Conservation (phyloP, 108 stramenopile genomes). For the Nitzschia sp. region DNA sequence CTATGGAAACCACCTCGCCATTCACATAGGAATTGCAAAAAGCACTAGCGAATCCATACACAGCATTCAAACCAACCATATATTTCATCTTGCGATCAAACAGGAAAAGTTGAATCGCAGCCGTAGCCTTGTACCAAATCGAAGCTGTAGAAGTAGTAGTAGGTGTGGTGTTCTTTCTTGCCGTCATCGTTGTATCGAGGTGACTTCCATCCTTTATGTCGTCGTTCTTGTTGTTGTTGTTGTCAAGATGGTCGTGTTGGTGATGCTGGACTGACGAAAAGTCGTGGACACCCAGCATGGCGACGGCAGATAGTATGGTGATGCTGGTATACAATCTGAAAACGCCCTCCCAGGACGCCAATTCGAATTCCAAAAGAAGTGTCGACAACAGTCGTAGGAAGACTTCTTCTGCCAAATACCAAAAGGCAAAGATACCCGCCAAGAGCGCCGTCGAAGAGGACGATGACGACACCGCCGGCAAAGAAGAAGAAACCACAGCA, state of each 20-base stretch:
- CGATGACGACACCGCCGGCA: no score
- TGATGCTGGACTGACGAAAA: no score
- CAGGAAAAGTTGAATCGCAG: conserved; percentile 56
- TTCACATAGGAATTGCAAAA: conserved; percentile 76
- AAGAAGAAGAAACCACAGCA: no score
- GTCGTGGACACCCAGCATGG: conserved; percentile 43
- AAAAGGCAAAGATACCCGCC: conserved; percentile 76
- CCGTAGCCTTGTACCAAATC: conserved; percentile 46
- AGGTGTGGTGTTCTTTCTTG: neutral
- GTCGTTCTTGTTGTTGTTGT: no score
- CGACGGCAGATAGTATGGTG: conserved; percentile 39
- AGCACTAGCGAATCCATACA: conserved; percentile 71
- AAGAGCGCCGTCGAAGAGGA: conserved; percentile 55
- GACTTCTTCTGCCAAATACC: conserved; percentile 72
- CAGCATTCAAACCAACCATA: conserved; percentile 72
- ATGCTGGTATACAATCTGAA: conserved; percentile 65
- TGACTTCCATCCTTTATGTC: no score
- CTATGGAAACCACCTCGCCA: conserved; percentile 68
- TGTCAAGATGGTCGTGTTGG: no score
- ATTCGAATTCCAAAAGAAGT: conserved; percentile 34
- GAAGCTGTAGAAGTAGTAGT: neutral
- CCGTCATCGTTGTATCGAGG: no score
- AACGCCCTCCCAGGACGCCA: conserved; percentile 50
- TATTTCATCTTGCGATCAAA: conserved; percentile 80
- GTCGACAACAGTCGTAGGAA: conserved; percentile 65